A percentile compares a stretch with the other conserved stretches of the same genome.
Evolutionary conservation across 2,329 filamentous ascomycete genomes (phyloP).

Genomic region (Piedraia hortae): DNA sequence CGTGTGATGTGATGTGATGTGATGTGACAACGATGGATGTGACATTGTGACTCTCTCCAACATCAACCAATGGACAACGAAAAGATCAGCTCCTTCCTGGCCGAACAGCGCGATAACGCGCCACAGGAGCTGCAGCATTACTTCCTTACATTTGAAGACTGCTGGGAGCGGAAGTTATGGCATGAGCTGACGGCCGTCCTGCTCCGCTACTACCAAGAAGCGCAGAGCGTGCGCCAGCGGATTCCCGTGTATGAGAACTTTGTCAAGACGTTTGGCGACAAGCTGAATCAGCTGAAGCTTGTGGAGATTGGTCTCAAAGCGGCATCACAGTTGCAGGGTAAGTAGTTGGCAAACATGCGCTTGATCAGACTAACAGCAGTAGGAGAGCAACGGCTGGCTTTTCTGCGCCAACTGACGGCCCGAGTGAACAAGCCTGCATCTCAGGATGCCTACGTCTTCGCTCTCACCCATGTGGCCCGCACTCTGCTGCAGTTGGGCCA

Average conservation of each 20-base stretch:
- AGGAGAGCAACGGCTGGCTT: constrained; percentile 58
- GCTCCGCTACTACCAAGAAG: constrained; percentile 61
- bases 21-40: constrained; percentile 1
- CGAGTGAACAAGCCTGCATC: constrained; percentile 81
- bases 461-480: constrained; percentile 65
- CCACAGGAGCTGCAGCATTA: constrained; percentile 67
- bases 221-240: constrained; percentile 57
- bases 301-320: constrained; percentile 74
- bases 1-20: too few species aligned
- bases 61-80: constrained; percentile 43
- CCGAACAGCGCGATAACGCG: constrained; percentile 64
- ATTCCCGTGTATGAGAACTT: constrained; percentile 83
- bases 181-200: constrained; percentile 86
- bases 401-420: constrained; percentile 56
- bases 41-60: constrained; percentile 6
- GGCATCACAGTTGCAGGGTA: constrained; percentile 59
- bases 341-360: constrained; percentile 3
- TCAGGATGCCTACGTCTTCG: constrained; percentile 88
- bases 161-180: constrained; percentile 97
- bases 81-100: constrained; percentile 73
- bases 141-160: constrained; percentile 80
- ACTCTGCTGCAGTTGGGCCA: constrained; percentile 62
- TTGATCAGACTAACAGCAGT: constrained; percentile 36
- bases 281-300: constrained; percentile 96
- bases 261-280: constrained; percentile 85